Percentiles rank a stretch among this genome's conserved stretches.
Evolutionary conservation across 2,329 filamentous ascomycete genomes (phyloP).

Genomic region (Epichloe hybrida): DNA sequence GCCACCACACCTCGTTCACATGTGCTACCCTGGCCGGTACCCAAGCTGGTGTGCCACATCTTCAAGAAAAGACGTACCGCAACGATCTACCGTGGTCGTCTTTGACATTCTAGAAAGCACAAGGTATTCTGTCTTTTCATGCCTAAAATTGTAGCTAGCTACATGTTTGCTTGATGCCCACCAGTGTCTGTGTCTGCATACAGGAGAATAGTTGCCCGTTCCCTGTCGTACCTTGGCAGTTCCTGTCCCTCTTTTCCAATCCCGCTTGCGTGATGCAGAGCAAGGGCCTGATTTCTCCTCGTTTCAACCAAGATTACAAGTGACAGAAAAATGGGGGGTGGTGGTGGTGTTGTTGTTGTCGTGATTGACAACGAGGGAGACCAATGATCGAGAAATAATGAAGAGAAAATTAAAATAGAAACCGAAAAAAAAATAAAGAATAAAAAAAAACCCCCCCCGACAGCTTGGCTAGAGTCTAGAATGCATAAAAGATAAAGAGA

Average conservation of each 20-base stretch:
- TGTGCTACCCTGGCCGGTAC: neutral
- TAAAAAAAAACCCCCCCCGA: conserved; percentile 11
- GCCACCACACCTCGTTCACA: neutral
- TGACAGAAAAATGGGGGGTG: neutral
- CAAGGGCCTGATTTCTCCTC: neutral
- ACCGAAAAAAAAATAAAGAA: neutral
- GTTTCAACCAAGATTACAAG: conserved; percentile 1
- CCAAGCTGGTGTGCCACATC: neutral
- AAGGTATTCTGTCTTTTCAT: neutral
- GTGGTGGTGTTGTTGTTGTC: conserved; percentile 12
- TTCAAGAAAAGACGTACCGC: neutral
- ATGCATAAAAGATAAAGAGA: conserved; percentile 19
- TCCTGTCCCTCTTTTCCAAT: neutral
- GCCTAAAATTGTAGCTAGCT: conserved; percentile 5
- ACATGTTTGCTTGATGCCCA: conserved; percentile 1
- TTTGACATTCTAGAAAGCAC: too few species aligned
- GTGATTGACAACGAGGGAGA: conserved; percentile 12
- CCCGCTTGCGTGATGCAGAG: neutral
- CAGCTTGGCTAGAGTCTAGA: conserved; percentile 20
- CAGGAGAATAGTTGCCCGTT: too few species aligned
- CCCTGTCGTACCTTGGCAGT: neutral
- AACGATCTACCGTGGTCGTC: too few species aligned
- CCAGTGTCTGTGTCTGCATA: too few species aligned
- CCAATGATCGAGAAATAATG: neutral
- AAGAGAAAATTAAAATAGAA: conserved; percentile 2